Evolutionary conservation across 1,284 basidiomycete species (phyloP), one percentile per base, ranked within the genome.

Genomic region (Microbotryum lychnidis-dioicae): DNA sequence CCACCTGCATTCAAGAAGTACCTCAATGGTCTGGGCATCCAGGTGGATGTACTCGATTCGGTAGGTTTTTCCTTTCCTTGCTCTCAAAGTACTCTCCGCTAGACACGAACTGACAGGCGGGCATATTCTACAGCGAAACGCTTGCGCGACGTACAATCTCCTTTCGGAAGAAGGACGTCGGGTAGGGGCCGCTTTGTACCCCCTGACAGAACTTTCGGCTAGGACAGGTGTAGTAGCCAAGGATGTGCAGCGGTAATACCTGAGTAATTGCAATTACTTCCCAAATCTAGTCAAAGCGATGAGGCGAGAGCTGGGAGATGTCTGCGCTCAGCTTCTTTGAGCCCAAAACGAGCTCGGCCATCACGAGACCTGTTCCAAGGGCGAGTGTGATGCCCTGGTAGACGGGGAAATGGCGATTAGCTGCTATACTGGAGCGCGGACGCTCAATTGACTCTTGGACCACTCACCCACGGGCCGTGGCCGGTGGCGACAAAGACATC

Each of bases 21-120:
- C 74, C 72, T 97, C 51, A 87, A 81, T 64, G 78, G 81, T 47
- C 74, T 91, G 46, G 93, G 93, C 7, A 89, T 97, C 63, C 90
- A 92, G 72, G 76, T 93, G 52, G 94, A 97, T 69, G 80, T 91
- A n/a, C 91, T 94, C 85, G 89, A 92, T 73, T 91, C 91, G 53
- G 93, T 93, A 72, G 63, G 85, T 80, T 9, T 6, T 37, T 37
- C 48, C 50, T 54, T 54, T 50, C 16, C 53, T 54, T 8, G 12
- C 25, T 21, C 61, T 55, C 58, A 50, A 50, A 50, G 58, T 64
- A 46, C 29, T 53, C 51, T 53, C 44, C 25, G 45, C 45, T 21
- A 45, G 25, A 46, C 33, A 16, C 29, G 46, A 5, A 27, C 42
- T 33, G 21, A 42, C 7, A 25, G n/a, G 23, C 23, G n/a, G 2